phyloP scores from a whole-genome alignment of 345 rosid genomes.

The Corchorus capsularis region DNA sequence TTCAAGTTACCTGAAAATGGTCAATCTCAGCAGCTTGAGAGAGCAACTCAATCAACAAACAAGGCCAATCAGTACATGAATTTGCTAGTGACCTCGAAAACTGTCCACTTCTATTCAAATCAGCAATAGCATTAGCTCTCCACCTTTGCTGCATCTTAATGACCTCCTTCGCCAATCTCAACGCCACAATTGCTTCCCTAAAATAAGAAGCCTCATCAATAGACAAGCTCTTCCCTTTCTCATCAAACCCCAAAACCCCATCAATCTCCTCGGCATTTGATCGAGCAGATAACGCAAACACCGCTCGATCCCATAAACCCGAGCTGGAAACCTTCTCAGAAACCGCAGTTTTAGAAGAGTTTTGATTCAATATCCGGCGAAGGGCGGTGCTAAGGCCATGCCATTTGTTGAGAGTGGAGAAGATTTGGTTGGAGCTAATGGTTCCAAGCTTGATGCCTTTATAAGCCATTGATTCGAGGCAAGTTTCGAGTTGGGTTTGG shows the following conservation, averaged over 20 bases:
- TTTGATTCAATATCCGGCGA: constrained; percentile 45
- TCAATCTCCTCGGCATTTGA: constrained; percentile 76
- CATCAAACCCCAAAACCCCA: constrained; percentile 53
- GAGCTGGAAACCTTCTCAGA: constrained; percentile 56
- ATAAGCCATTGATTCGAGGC: constrained; percentile 85
- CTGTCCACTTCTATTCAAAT: constrained; percentile 67
- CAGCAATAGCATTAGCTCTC: constrained; percentile 84
- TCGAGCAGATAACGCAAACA: constrained; percentile 67
- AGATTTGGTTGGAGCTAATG: constrained; percentile 77
- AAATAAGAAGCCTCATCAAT: constrained; percentile 79
- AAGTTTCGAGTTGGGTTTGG: constrained; percentile 77
- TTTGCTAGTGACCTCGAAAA: constrained; percentile 83
- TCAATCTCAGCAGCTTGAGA: constrained; percentile 90
- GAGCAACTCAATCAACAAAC: constrained; percentile 82
- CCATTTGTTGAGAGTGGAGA: constrained; percentile 83
- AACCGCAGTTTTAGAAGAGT: constrained; percentile 34
- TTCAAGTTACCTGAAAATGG: constrained; percentile 70
- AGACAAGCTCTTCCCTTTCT: constrained; percentile 55
- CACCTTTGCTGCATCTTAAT: constrained; percentile 62
- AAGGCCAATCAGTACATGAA: constrained; percentile 93
- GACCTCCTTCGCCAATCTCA: constrained; percentile 86
- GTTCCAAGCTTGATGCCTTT: constrained; percentile 69
- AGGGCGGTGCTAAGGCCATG: constrained; percentile 64
- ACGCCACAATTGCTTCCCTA: constrained; percentile 67
- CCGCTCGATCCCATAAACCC: constrained; percentile 77